phyloP scores from a whole-genome alignment of 164 flowering plant genomes.

The Vitis labrusca region DNA sequence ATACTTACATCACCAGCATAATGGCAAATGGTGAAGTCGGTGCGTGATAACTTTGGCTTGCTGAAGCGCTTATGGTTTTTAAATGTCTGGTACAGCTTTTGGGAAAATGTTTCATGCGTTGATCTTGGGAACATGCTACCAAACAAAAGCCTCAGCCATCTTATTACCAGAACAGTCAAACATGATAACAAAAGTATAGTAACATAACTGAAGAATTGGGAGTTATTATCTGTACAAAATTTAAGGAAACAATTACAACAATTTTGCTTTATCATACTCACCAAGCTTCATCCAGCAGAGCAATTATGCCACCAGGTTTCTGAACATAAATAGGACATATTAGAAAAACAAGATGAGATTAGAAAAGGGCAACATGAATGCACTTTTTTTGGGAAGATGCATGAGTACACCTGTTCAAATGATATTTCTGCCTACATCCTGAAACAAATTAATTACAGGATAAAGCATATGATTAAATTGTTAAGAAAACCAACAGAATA shows the following conservation, averaged over 20 bases:
- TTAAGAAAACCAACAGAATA: neutral
- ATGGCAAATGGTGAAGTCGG: conserved; percentile 91
- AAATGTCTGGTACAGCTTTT: conserved; percentile 91
- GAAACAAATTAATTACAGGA: neutral
- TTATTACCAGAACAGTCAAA: conserved; percentile 13
- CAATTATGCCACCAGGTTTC: conserved; percentile 98
- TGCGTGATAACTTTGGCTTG: conserved; percentile 92
- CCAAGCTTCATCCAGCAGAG: conserved; percentile 99
- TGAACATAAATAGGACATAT: conserved; percentile 30
- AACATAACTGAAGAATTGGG: neutral
- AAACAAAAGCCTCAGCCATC: conserved; percentile 24
- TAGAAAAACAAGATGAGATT: neutral
- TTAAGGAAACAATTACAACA: neutral
- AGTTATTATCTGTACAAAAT: neutral
- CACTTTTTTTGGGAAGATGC: neutral
- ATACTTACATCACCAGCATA: conserved; percentile 98
- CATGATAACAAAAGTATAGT: neutral
- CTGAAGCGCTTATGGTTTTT: conserved; percentile 80
- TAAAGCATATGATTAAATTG: neutral
- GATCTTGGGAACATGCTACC: conserved; percentile 99
- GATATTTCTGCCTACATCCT: neutral
- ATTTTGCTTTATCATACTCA: conserved; percentile 27
- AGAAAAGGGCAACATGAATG: neutral
- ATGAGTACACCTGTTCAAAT: neutral
- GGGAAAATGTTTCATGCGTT: conserved; percentile 96